Base-by-base conservation (phyloP, 352 stramenopile genomes). In the Blastocystis sp. region DNA sequence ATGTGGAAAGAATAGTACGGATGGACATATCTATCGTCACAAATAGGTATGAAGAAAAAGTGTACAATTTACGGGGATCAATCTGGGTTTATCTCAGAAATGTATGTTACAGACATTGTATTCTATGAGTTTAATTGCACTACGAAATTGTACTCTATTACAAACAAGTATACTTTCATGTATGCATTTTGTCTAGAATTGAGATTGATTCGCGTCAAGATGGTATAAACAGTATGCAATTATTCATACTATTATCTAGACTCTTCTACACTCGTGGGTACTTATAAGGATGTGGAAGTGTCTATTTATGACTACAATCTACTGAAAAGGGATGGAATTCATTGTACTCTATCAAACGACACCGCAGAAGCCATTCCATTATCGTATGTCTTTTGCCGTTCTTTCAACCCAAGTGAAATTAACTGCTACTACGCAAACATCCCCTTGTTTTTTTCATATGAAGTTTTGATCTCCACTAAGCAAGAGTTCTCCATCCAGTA, bases 401-500 rank as follows among this genome's bases (percentile, higher is more conserved):
- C 26, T 39, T 24, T 68, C 4, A 66, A 3, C 5, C 2, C 3
- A 7, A 85, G 73, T 43, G 73, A 85, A 18, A 53, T 85, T 26
- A 24, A 85, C n/a, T 85, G 73, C 16, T 85, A 37, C 56, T 85
- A 85, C 47, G 24, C 18, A 7, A 47, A 30, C n/a, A 47, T 69
- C 16, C 18, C 54, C 41, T 18, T 85, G 1, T 68, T 85, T 68
- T 5, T 41, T 3, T 26, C 47, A 0, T 85, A 85, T 45, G 20
- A 65, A 24, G 16, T 20, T n/a, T 55, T 68, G 6, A 65, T 85
- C 53, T 43, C 50, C 50, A 59, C 50, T 20, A 0, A 68, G 5
- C n/a, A 85, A 18, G 9, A 56, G 16, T 34, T 53, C 26, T 30
- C 26, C 0, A 65, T 85, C 16, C 11, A 69, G 26, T 85, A 85